Percentiles rank a stretch among this genome's conserved stretches.
Evolutionary conservation across 345 rosid genomes (phyloP).

Genomic region (Citrus hindsii): DNA sequence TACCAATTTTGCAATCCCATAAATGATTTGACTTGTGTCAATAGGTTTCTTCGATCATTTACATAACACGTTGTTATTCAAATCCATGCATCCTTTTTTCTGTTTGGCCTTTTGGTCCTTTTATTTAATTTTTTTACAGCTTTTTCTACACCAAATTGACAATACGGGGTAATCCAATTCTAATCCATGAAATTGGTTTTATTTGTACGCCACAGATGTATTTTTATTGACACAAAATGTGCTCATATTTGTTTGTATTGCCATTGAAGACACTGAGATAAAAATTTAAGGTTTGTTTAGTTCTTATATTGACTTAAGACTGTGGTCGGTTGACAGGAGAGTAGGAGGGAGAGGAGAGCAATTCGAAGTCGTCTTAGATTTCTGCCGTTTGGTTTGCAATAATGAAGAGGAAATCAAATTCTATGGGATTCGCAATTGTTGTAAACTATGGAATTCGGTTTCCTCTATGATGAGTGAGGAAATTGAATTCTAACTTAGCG

Average conservation of each 20-base stretch:
- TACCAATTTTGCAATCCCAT: conserved; percentile 5
- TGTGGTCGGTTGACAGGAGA: too few species aligned
- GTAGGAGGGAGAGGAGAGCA: too few species aligned
- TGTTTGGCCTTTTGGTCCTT: background rate
- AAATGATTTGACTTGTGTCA: background rate
- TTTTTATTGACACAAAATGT: too few species aligned
- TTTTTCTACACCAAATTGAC: background rate
- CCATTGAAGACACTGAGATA: background rate
- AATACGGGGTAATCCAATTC: background rate
- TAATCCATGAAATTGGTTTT: background rate
- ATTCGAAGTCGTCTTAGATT: too few species aligned
- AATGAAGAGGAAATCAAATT: too few species aligned
- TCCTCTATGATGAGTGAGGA: too few species aligned
- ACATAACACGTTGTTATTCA: background rate
- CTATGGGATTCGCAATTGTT: too few species aligned
- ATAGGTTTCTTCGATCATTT: background rate
- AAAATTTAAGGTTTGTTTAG: too few species aligned
- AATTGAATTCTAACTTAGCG: too few species aligned
- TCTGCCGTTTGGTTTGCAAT: too few species aligned
- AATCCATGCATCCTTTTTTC: background rate
- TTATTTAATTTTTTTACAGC: background rate
- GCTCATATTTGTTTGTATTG: background rate
- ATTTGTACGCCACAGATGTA: background rate
- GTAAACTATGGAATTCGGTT: too few species aligned
- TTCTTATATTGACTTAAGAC: too few species aligned